Percentiles rank a stretch among this genome's conserved stretches.
phyloP scores from a whole-genome alignment of 2,329 filamentous ascomycete species.

The Xylariaceae sp. region DNA sequence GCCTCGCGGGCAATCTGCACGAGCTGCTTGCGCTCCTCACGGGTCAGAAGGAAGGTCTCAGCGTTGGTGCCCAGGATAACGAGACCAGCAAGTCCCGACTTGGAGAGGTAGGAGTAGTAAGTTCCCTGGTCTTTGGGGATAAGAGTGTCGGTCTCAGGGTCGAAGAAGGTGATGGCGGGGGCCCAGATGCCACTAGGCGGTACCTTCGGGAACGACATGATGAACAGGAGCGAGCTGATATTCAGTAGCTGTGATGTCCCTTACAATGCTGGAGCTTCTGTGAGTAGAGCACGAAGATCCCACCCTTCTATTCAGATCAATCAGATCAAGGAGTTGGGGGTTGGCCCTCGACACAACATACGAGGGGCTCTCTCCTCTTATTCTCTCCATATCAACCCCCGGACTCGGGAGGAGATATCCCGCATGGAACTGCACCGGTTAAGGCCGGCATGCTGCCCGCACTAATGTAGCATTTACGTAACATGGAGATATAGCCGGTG shows the following conservation, averaged over 20 bases:
- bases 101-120: slow-evolving; percentile 47
- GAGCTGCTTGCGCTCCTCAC: slow-evolving; percentile 54
- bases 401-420: background rate
- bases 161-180: slow-evolving; percentile 49
- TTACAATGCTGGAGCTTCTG: background rate
- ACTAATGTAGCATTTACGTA: background rate
- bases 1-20: slow-evolving; percentile 50
- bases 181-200: slow-evolving; percentile 41
- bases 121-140: slow-evolving; percentile 41
- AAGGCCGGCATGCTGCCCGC: background rate
- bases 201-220: slow-evolving; percentile 29
- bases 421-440: background rate
- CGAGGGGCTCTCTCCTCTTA: background rate
- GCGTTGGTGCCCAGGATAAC: slow-evolving; percentile 34
- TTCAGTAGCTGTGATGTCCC: background rate
- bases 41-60: slow-evolving; percentile 45
- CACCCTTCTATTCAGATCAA: background rate
- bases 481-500: background rate
- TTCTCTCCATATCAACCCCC: background rate
- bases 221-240: background rate
- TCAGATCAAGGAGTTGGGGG: background rate
- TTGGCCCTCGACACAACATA: background rate
- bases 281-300: background rate
- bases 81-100: slow-evolving; percentile 30
- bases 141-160: slow-evolving; percentile 43